Base-by-base conservation (phyloP, 768 basidiomycete species). In the Sarcomyxa edulis region DNA sequence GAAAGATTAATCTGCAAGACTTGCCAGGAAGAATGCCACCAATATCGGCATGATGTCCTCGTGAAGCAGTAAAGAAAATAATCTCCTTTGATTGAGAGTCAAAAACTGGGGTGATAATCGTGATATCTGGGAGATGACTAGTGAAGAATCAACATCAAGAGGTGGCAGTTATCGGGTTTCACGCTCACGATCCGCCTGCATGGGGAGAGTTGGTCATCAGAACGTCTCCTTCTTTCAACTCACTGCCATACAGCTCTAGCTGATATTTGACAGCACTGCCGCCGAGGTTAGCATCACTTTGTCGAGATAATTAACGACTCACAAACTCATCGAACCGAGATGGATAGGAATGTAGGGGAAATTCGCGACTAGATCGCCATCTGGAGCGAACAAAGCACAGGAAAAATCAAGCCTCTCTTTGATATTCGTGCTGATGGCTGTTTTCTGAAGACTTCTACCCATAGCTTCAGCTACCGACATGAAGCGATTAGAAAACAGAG, bases 401-500 rank as follows among this genome's bases (percentile, higher is more conserved):
- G 87, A 91, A 58, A 89, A 96, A 61, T 96, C 94, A 32, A 96
- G 76, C 3, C 94, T 76, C 59, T 96, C 94, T 62, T 94, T 95
- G 71, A 95, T 95, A 54, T 97, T 94, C 11, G 91, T 93, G 53
- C 84, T 83, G 51, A 93, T 93, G 3, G 91, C 81, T 0, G 92
- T 94, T 58, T 94, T 87, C 58, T 86, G 89, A 16, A 94, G 66
- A 1, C 87, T 87, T 34, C 87, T 71, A 7, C 92, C 93, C 92
- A 95, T 96, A 7, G 92, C 92, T 56, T 95, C 92, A 7, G 92
- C 92, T 14, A 97, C 89, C 50, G 88, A 88, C 94, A 97, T 97
- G 65, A 97, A 94, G 30, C 94, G 85, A 53, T 96, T 94, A 8
- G 91, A 88, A 51, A 96, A 97, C 36, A 98, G 76, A 1, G 91